Evolutionary conservation across 169 alveolate genomes (phyloP), one percentile per base, ranked within the genome.

Genomic region (Cryptosporidium canis): DNA sequence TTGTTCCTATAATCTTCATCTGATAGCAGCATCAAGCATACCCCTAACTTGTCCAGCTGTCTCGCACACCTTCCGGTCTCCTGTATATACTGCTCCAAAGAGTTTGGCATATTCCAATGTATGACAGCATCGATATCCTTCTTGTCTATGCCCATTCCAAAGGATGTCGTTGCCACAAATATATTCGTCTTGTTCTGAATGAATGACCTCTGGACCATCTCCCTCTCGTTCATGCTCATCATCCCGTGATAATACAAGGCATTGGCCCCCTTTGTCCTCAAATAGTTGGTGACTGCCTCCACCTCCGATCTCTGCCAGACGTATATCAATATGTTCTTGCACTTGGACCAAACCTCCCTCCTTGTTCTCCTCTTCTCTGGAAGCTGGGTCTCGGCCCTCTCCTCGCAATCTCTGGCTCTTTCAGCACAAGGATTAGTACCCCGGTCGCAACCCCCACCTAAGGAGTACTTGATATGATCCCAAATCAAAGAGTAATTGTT

Each of bases 101-200:
- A 93, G 71, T 92, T 94, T 7, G 98, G 98, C 94, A 96, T 92
- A 56, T 95, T 94, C 84, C 94, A 92, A 87, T 96, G 98, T 72
- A 96, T 93, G 12, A 96, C 97, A 24, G 95, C 93, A 66, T 96
- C 91, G 31, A 96, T 94, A 83, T 96, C 97, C 11, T 93, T 82
- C 70, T 96, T 96, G 91, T 96, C 96, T 41, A 96, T 96, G 51
- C 98, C 98, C 98, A 96, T 96, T 14, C 96, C 96, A 85, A 96
- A 96, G 3, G 97, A 96, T 33, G 94, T 93, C 27, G 98, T 96
- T 53, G 97, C 96, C 11, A 95, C 97, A 27, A 96, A 90, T 37
- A 95, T 94, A 41, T 93, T 68, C 8, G 93, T 83, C 85, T 85
- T 45, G 33, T 92, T 92, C n/a, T 72, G 83, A 35, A 91, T 93